Evolutionary conservation across 768 basidiomycete species (phyloP).

Genomic region (Mycena filopes): DNA sequence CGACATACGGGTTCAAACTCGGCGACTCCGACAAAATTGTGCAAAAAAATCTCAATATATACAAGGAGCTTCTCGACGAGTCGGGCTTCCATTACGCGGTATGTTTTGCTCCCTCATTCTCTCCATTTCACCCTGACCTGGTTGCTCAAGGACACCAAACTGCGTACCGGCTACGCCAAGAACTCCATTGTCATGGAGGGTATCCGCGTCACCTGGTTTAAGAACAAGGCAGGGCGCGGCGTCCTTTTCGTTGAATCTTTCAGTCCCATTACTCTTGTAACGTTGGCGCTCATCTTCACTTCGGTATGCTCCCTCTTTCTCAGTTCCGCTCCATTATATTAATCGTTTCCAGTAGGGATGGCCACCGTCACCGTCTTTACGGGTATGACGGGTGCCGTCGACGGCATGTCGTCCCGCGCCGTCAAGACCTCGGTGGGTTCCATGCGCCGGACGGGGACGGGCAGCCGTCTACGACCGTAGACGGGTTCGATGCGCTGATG

Average conservation of each 20-base stretch:
- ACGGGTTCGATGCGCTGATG: too few species aligned
- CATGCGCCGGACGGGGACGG: too few species aligned
- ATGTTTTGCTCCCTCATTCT: not conserved
- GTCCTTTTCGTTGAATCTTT: slow-evolving; percentile 21
- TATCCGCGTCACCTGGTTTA: slow-evolving; percentile 29
- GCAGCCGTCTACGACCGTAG: too few species aligned
- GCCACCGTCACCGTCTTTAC: too few species aligned
- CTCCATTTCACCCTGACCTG: not conserved
- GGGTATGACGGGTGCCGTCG: too few species aligned
- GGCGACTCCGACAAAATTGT: not conserved
- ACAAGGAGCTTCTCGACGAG: not conserved
- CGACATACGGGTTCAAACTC: slow-evolving; percentile 5
- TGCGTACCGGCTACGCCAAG: slow-evolving; percentile 19
- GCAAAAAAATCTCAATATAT: not conserved
- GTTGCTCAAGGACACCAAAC: not conserved
- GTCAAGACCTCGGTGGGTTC: too few species aligned
- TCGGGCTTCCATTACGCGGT: slow-evolving; percentile 8
- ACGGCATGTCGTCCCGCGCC: too few species aligned
- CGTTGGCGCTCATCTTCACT: too few species aligned
- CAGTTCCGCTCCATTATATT: too few species aligned
- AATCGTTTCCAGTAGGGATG: too few species aligned
- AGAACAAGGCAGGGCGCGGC: slow-evolving; percentile 25
- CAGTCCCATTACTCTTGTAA: slow-evolving; percentile 16
- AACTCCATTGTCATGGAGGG: slow-evolving; percentile 25
- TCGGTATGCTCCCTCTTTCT: not conserved